Evolutionary conservation across 345 rosid genomes (phyloP).

Genomic region (Rhodamnia argentea): DNA sequence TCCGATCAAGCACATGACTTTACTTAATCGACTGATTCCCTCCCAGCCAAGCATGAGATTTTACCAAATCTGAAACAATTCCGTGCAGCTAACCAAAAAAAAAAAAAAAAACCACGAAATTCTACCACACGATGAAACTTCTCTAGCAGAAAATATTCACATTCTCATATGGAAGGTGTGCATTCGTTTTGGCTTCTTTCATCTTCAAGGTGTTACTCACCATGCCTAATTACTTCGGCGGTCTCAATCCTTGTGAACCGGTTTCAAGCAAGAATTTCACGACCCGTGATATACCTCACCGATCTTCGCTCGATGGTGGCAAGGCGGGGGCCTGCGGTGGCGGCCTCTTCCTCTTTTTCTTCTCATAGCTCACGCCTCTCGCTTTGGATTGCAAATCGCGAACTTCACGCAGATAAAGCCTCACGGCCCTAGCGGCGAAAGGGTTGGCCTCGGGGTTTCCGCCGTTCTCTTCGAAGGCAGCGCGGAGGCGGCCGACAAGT

Average conservation of each 20-base stretch:
- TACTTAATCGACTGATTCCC: background rate
- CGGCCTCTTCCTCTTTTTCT: constrained; percentile 75
- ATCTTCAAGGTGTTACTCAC: background rate
- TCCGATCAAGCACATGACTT: background rate
- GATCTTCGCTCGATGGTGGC: constrained; percentile 14
- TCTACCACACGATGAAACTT: background rate
- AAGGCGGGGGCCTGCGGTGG: constrained; percentile 27
- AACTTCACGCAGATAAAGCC: constrained; percentile 87
- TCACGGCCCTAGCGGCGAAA: constrained; percentile 88
- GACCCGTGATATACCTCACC: background rate
- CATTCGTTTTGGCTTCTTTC: background rate
- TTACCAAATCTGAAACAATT: background rate
- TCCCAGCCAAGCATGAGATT: background rate
- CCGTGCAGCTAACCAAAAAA: background rate
- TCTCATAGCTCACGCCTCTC: constrained; percentile 88
- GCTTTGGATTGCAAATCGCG: constrained; percentile 88
- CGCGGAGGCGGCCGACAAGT: constrained; percentile 87
- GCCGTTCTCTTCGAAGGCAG: constrained; percentile 92
- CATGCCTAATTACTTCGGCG: background rate
- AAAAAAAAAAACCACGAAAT: background rate
- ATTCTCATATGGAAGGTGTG: background rate
- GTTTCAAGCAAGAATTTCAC: background rate
- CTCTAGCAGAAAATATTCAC: background rate
- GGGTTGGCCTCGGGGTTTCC: constrained; percentile 94
- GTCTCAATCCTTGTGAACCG: background rate